Conservation (phyloP, 176 grass and related monocot species). For the Carex cristatella region DNA sequence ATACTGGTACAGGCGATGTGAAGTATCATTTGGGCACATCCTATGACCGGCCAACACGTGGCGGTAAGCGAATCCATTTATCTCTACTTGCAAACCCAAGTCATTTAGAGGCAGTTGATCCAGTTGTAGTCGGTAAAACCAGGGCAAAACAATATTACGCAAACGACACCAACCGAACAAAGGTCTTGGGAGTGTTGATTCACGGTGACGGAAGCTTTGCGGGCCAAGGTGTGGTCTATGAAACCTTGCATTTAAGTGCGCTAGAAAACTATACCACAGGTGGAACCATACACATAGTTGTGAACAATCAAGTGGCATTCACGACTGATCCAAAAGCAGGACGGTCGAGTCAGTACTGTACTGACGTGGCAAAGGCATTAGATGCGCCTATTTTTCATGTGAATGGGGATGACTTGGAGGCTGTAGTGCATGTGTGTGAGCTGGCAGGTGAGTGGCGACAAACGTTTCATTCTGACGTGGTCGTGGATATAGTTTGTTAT, state of each 20-base stretch:
- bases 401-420: conserved; percentile 92
- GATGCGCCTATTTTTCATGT: conserved; percentile 83
- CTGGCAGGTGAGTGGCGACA: conserved; percentile 92
- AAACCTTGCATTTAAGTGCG: conserved; percentile 90
- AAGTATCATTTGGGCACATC: conserved; percentile 47
- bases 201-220: conserved; percentile 95
- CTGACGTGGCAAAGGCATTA: conserved; percentile 46
- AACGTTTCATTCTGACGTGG: conserved; percentile 81
- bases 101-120: conserved; percentile 39
- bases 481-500: conserved; percentile 85
- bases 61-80: conserved; percentile 31
- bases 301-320: conserved; percentile 54
- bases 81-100: conserved; percentile 35
- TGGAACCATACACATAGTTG: conserved; percentile 50
- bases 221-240: conserved; percentile 87
- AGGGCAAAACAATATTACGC: conserved; percentile 34
- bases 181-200: conserved; percentile 75
- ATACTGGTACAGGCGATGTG: conserved; percentile 39
- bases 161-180: conserved; percentile 42
- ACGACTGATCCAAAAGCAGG: conserved; percentile 41
- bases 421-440: conserved; percentile 77
- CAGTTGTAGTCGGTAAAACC: conserved; percentile 34
- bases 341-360: conserved; percentile 48
- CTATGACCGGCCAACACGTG: conserved; percentile 31
- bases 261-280: conserved; percentile 86